Conservation (phyloP, 345 rosid species). For the Erucastrum elatum region DNA sequence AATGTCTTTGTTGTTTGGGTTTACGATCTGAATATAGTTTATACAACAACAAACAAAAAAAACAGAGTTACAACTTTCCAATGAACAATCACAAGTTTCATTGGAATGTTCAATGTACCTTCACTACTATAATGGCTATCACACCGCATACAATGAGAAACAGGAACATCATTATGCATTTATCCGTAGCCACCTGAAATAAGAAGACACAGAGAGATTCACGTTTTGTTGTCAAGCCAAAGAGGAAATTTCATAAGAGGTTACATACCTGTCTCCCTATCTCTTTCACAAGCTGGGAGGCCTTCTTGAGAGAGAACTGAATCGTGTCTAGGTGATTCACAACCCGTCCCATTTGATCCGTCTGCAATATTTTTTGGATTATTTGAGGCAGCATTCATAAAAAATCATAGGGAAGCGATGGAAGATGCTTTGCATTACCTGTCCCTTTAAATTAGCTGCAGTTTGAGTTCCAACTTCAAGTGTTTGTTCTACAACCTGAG, state of each 20-base stretch:
- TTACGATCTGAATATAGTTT: constrained; percentile 62
- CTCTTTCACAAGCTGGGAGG: constrained; percentile 97
- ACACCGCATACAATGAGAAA: constrained; percentile 94
- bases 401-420: background rate
- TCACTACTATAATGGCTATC: constrained; percentile 87
- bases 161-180: constrained; percentile 92
- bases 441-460: constrained; percentile 85
- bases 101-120: constrained; percentile 52
- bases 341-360: constrained; percentile 99
- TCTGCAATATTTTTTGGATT: constrained; percentile 46
- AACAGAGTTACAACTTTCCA: constrained; percentile 11
- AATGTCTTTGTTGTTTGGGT: constrained; percentile 86
- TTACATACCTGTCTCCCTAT: constrained; percentile 90
- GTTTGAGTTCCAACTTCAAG: constrained; percentile 98
- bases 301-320: constrained; percentile 97
- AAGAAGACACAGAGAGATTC: constrained; percentile 4
- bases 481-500: constrained; percentile 92
- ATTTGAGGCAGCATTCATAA: background rate
- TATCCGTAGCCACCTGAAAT: constrained; percentile 90
- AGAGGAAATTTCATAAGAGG: constrained; percentile 1
- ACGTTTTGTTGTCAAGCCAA: background rate
- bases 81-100: constrained; percentile 16
- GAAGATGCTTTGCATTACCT: constrained; percentile 47
- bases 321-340: constrained; percentile 96
- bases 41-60: background rate